Conservation (phyloP, 768 basidiomycete species). For the Podaxis mareebaensis region DNA sequence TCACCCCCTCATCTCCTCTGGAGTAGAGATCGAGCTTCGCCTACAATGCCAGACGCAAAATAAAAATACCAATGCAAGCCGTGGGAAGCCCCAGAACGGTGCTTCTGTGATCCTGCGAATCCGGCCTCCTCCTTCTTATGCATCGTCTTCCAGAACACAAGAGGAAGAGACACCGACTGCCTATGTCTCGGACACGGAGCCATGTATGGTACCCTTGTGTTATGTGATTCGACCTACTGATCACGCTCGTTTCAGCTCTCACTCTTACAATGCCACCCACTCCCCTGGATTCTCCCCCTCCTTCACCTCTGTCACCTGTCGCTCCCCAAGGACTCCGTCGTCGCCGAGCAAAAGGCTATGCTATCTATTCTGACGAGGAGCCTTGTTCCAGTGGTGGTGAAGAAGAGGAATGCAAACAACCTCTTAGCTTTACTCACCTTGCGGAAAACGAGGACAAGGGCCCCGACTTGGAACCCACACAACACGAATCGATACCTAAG, state of each 20-base stretch:
- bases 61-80: slow-evolving; percentile 30
- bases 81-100: slow-evolving; percentile 45
- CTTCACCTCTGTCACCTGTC: slow-evolving; percentile 16
- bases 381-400: slow-evolving; percentile 26
- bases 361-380: slow-evolving; percentile 44
- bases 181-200: slow-evolving; percentile 6
- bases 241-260: neutral
- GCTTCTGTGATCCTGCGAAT: slow-evolving; percentile 29
- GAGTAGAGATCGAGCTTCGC: slow-evolving; percentile 42
- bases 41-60: slow-evolving; percentile 41
- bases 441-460: slow-evolving; percentile 24
- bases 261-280: slow-evolving; percentile 10
- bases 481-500: neutral
- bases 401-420: slow-evolving; percentile 25
- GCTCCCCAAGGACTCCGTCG: slow-evolving; percentile 24
- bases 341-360: slow-evolving; percentile 39
- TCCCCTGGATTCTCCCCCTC: slow-evolving; percentile 16
- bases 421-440: slow-evolving; percentile 21
- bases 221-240: neutral
- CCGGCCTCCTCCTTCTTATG: slow-evolving; percentile 21
- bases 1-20: slow-evolving; percentile 11
- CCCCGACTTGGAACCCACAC: neutral
- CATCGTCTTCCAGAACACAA: neutral
- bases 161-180: slow-evolving; percentile 1
- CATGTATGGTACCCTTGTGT: neutral